phyloP scores from a whole-genome alignment of 2,329 filamentous ascomycete species.

The Paracoccidioides lutzii region DNA sequence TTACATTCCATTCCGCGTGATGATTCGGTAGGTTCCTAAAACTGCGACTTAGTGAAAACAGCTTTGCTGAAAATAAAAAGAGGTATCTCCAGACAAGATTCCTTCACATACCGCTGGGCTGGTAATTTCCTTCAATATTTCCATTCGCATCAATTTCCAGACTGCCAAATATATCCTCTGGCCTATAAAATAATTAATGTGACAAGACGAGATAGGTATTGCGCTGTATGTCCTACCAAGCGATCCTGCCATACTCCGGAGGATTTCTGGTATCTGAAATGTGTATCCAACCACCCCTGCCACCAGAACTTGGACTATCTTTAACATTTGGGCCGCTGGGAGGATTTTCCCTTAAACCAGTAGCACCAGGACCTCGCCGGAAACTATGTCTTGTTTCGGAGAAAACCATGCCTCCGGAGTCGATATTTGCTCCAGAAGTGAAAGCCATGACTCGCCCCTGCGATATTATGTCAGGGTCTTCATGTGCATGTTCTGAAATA shows the following conservation, averaged over 20 bases:
- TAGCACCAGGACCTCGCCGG: slow-evolving; percentile 18
- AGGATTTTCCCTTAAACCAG: slow-evolving; percentile 33
- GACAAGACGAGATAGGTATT: neutral
- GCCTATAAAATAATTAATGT: slow-evolving; percentile 23
- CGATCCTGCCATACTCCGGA: slow-evolving; percentile 51
- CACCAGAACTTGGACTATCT: slow-evolving; percentile 45
- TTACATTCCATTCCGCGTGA: slow-evolving; percentile 48
- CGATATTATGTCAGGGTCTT: slow-evolving; percentile 44
- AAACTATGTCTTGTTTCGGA: slow-evolving; percentile 18
- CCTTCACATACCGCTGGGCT: slow-evolving; percentile 38
- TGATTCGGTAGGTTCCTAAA: slow-evolving; percentile 44
- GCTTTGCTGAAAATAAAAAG: neutral
- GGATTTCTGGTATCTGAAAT: slow-evolving; percentile 48
- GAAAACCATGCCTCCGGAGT: slow-evolving; percentile 38
- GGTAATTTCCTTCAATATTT: slow-evolving; percentile 45
- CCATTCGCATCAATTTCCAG: slow-evolving; percentile 48
- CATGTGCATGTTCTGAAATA: slow-evolving; percentile 39
- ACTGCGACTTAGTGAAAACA: neutral
- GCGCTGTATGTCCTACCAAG: slow-evolving; percentile 30
- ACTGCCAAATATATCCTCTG: slow-evolving; percentile 54
- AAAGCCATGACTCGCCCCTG: slow-evolving; percentile 50
- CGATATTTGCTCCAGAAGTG: slow-evolving; percentile 42
- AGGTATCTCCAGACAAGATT: neutral
- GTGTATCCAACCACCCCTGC: slow-evolving; percentile 50
- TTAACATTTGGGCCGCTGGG: slow-evolving; percentile 46